These are phyloP conservation scores for Zasmidium cellare DNA, from an alignment of 2,329 filamentous ascomycete species.

Conservation along the genomic window DNA sequence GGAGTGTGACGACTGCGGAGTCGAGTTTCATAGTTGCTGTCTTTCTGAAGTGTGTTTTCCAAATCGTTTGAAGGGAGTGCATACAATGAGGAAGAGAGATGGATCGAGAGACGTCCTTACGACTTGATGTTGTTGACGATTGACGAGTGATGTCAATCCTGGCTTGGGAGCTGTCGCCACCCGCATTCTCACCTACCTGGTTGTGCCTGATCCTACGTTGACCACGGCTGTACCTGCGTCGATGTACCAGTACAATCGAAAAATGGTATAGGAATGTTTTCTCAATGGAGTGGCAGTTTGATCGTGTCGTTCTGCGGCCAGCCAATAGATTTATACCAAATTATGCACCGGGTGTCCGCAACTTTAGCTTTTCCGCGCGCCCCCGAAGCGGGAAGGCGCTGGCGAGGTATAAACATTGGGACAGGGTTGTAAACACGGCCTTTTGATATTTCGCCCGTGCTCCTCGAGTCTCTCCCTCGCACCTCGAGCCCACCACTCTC, in stretches of 20 bases:
- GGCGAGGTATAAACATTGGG: neutral
- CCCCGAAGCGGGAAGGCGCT: neutral
- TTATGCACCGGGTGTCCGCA: neutral
- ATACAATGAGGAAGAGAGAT: neutral
- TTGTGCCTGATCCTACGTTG: neutral
- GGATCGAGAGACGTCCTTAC: too few species aligned
- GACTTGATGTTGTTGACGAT: neutral
- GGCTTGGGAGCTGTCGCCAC: neutral
- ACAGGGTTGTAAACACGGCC: neutral
- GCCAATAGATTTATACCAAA: too few species aligned
- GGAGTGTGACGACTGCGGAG: slow-evolving; percentile 60
- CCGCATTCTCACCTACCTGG: neutral
- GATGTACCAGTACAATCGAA: neutral
- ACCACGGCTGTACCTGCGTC: neutral
- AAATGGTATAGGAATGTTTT: neutral
- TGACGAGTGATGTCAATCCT: slow-evolving; percentile 9
- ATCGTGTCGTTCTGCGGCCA: too few species aligned
- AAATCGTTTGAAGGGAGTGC: neutral
- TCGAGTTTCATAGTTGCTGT: slow-evolving; percentile 55
- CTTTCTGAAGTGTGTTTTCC: slow-evolving; percentile 9
- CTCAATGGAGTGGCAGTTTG: too few species aligned
- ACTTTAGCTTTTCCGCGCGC: neutral
- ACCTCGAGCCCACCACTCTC: neutral
- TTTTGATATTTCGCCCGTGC: neutral
- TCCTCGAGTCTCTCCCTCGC: neutral